Base-by-base conservation (phyloP, 129 eudicot species). In the Dittrichia graveolens region DNA sequence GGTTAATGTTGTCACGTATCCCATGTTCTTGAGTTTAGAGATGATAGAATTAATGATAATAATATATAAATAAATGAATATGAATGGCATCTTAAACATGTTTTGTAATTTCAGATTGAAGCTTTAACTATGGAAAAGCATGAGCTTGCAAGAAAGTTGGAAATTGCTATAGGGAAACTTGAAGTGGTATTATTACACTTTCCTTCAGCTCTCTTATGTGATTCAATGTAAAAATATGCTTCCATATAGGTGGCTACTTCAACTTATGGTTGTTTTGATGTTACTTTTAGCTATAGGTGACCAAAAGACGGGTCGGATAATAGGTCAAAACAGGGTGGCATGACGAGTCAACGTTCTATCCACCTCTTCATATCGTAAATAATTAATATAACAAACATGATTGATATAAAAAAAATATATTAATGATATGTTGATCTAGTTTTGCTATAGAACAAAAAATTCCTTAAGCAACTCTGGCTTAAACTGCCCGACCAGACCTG, bases 61-160 rank as follows among this genome's bases (percentile, higher is more conserved):
- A n/a, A n/a, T n/a, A n/a, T n/a, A n/a, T n/a, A n/a, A n/a, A n/a
- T n/a, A n/a, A n/a, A 24, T 24, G 31, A 24, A 18, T 31, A 10
- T 6, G 2, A 9, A 43, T 34, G 4, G 39, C 37, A 3, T 58
- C 5, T 31, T 53, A 8, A 8, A 63, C n/a, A 6, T 64, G 15
- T 64, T 18, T 15, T 64, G 50, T 40, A n/a, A 67, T 31, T 54
- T 70, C 75, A 70, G 54, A 56, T 70, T 42, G 75, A 70, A 55
- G 54, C 75, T 54, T 31, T 70, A 41, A 70, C 75, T 70, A 54
- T 3, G 13, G 65, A 70, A 41, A 70, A 70, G 7, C 65, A 7
- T 19, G 65, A 70, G 16, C 65, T 55, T 38, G 10, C 64, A 16
- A 54, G 65, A 70, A 54, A 39, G 7, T 41, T 70, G 53, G 65